A percentile compares a stretch with the other conserved stretches of the same genome.
Conservation (phyloP, 768 basidiomycete species). For the Agaricus subrufescens region DNA sequence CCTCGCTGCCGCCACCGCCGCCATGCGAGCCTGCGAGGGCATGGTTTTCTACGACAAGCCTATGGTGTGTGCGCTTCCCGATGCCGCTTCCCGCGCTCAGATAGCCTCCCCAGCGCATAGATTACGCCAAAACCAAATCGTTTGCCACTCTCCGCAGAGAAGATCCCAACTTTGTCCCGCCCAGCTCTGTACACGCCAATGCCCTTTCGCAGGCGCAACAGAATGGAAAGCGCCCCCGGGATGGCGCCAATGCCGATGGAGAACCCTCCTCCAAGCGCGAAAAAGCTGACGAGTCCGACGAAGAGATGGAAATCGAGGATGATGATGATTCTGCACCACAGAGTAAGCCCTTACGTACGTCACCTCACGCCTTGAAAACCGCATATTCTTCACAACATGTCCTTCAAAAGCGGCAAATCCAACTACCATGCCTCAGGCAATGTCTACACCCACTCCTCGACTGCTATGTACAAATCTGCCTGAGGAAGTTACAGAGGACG, state of each 20-base stretch:
- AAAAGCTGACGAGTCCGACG: conserved; percentile 58
- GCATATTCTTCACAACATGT: conserved; percentile 23
- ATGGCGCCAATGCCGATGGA: conserved; percentile 50
- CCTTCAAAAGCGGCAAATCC: conserved; percentile 29
- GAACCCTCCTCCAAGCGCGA: conserved; percentile 63
- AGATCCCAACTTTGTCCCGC: conserved; percentile 78
- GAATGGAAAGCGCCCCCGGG: conserved; percentile 64
- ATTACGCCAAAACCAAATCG: conserved; percentile 87
- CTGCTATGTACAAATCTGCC: conserved; percentile 84
- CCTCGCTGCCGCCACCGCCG: conserved; percentile 85
- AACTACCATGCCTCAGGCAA: conserved; percentile 38
- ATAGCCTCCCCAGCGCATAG: conserved; percentile 61
- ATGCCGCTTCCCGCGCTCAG: conserved; percentile 9
- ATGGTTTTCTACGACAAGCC: conserved; percentile 92
- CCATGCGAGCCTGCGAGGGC: conserved; percentile 89
- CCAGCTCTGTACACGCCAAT: conserved; percentile 59
- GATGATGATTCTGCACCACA: conserved; percentile 70
- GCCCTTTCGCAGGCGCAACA: conserved; percentile 29
- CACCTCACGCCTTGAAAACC: conserved; percentile 18
- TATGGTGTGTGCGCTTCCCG: conserved; percentile 52
- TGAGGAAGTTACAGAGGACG: conserved; percentile 83
- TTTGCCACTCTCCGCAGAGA: conserved; percentile 76
- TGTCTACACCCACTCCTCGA: conserved; percentile 53
- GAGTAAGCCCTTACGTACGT: conserved; percentile 44
- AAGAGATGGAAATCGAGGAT: conserved; percentile 92